Evolutionary conservation across 106 monocot species (phyloP), one percentile per base, ranked within the genome.

Genomic region (Hemerocallis citrina): DNA sequence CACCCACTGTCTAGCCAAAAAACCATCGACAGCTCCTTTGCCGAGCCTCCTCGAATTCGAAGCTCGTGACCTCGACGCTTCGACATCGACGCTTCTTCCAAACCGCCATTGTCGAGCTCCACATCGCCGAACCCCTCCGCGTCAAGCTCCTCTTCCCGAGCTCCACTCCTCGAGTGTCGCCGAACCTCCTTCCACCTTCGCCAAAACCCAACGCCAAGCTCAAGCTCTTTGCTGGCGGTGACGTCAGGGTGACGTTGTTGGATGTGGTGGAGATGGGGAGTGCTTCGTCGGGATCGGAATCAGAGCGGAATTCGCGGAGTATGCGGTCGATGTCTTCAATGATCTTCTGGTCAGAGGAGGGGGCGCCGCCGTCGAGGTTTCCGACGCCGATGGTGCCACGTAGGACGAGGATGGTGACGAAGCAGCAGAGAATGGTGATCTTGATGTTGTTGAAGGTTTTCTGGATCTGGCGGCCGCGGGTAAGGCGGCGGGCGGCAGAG

Each of bases 391-490:
- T 73, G 24, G 84, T 84, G 72, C 84, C 84, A 16, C 84, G 75
- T 46, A 84, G 84, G 50, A 84, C 84, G 57, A 84, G 84, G 61
- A 84, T 79, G 68, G 84, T 84, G 79, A 84, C 75, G 61, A 84
- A 62, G 34, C 84, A 79, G 62, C 84, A 84, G 34, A 84, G 79
- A 22, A 84, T 19, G 55, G 84, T 84, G 64, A 84, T 79, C 79
- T 84, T 84, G 47, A 79, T 7, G 69, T 79, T 84, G 79, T 79
- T 79, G 72, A 79, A 84, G 42, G 79, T 84, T 65, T 79, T 79
- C 75, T 79, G 72, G 52, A 84, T 75, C 75, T 79, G 75, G 3
- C 79, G 71, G 11, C 72, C 59, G 21, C 75, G 72, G 27, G n/a
- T n/a, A n/a, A n/a, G n/a, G 68, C 45, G 14, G 69, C 73, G 59